phyloP scores from a whole-genome alignment of 2,329 filamentous ascomycete species.

The Hypoxylon sp. region DNA sequence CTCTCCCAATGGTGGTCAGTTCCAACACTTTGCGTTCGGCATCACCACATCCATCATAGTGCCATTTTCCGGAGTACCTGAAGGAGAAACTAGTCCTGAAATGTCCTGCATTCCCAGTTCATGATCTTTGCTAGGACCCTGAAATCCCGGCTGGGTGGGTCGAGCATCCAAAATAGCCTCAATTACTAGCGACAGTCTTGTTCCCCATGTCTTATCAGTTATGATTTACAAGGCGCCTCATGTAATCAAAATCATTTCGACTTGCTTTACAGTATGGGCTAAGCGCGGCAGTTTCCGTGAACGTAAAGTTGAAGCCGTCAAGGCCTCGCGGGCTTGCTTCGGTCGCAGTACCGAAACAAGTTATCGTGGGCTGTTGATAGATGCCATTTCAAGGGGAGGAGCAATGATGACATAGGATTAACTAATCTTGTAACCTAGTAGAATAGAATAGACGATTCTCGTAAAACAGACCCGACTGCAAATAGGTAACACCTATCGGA shows the following conservation, averaged over 20 bases:
- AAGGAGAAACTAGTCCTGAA: conserved; percentile 35
- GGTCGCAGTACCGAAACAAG: conserved; percentile 31
- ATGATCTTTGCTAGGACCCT: conserved; percentile 35
- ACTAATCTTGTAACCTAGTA: conserved; percentile 28
- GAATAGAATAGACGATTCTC: conserved; percentile 16
- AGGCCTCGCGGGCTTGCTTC: conserved; percentile 10
- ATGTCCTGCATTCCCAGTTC: conserved; percentile 37
- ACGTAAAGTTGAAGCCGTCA: conserved; percentile 15
- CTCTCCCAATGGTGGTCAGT: conserved; percentile 16
- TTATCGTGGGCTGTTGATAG: conserved; percentile 27
- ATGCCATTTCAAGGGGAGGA: conserved; percentile 30
- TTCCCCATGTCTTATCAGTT: conserved; percentile 25
- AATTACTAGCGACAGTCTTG: conserved; percentile 37
- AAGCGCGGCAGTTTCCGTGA: conserved; percentile 36
- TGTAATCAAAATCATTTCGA: conserved; percentile 37
- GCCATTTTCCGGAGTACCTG: conserved; percentile 35
- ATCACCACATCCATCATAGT: conserved; percentile 41
- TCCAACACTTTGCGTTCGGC: conserved; percentile 25
- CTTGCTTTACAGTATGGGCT: conserved; percentile 24
- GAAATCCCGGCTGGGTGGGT: conserved; percentile 42
- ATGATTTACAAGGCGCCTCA: conserved; percentile 26
- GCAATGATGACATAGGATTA: conserved; percentile 33
- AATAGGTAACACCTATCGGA: conserved; percentile 14
- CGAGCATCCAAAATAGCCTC: conserved; percentile 42
- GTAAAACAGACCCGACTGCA: conserved; percentile 18